Percentiles rank a stretch among this genome's conserved stretches.
phyloP scores from a whole-genome alignment of 768 basidiomycete genomes.

The Termitomyces bulborhizus region DNA sequence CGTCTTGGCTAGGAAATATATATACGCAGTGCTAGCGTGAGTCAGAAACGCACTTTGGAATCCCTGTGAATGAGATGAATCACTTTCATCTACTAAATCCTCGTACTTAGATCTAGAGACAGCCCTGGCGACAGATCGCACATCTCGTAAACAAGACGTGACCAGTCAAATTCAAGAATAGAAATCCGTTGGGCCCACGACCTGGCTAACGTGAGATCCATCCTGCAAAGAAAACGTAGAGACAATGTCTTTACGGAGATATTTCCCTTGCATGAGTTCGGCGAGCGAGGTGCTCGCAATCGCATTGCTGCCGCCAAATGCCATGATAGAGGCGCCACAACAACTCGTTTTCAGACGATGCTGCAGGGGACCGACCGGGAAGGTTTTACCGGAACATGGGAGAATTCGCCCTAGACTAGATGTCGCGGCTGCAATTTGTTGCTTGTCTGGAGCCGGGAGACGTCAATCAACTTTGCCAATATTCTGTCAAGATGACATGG shows the following conservation, averaged over 20 bases:
- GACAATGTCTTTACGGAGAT: neutral
- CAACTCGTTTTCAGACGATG: neutral
- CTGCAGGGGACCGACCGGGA: neutral
- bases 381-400: neutral
- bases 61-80: neutral
- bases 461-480: neutral
- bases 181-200: neutral
- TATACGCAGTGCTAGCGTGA: neutral
- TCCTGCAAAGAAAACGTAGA: neutral
- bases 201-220: neutral
- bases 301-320: no score
- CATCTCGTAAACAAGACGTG: no score
- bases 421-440: neutral
- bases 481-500: neutral
- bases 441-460: neutral
- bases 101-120: neutral
- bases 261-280: neutral
- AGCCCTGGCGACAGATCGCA: neutral
- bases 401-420: neutral
- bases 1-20: neutral
- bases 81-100: neutral
- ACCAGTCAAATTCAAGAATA: no score
- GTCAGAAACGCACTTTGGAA: neutral
- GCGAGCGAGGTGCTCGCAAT: neutral
- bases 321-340: neutral